These are phyloP conservation scores for Saccharomycopsis schoenii DNA, from an alignment of 805 yeast genomes.

Conservation along the genomic window DNA sequence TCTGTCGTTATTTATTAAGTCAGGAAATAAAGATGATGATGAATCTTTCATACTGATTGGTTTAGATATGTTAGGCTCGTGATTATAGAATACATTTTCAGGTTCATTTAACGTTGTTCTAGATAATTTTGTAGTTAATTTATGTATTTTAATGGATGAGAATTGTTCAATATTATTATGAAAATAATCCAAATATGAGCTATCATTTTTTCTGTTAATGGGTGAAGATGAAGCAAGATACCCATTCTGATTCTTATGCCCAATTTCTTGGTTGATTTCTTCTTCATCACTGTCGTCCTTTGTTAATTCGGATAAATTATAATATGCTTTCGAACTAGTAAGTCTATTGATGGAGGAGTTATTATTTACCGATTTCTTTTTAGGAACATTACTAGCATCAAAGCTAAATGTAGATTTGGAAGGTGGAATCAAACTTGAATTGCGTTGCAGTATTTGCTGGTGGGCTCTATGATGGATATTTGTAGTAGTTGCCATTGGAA, in stretches of 20 bases:
- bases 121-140: not conserved
- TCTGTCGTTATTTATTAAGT: not conserved
- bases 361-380: not conserved
- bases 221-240: not conserved
- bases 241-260: not conserved
- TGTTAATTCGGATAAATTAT: not conserved
- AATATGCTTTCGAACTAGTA: not conserved
- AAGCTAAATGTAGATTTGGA: not conserved
- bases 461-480: not conserved
- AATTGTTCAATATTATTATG: not conserved
- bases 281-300: not conserved
- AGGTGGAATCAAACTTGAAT: not conserved
- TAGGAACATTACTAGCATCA: not conserved
- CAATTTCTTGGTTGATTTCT: not conserved
- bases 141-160: not conserved
- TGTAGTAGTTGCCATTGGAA: not conserved
- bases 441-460: not conserved
- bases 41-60: not conserved
- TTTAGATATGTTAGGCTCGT: not conserved
- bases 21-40: not conserved
- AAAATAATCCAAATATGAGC: not conserved
- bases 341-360: not conserved
- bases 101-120: not conserved
- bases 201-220: not conserved
- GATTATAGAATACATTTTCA: not conserved